phyloP scores from a whole-genome alignment of 768 basidiomycete genomes.

The Russula ochroleuca region DNA sequence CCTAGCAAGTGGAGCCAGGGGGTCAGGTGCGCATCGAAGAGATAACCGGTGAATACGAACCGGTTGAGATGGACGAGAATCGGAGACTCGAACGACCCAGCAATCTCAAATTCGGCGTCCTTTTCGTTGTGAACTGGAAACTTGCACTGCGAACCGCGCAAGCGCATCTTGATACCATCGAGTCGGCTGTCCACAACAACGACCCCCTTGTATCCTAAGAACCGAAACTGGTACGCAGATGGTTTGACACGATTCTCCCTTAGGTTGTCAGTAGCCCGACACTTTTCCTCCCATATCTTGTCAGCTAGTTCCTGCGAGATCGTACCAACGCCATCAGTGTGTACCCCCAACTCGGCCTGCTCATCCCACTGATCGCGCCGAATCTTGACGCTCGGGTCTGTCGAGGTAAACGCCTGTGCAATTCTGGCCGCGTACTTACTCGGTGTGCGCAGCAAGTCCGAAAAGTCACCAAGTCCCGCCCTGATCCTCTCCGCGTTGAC shows the following conservation, averaged over 20 bases:
- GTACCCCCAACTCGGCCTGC: slow-evolving; percentile 55
- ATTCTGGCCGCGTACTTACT: slow-evolving; percentile 82
- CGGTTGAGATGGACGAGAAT: slow-evolving; percentile 67
- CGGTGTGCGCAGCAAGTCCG: slow-evolving; percentile 43
- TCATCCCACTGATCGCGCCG: slow-evolving; percentile 54
- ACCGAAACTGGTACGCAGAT: slow-evolving; percentile 71
- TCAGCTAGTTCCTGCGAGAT: slow-evolving; percentile 58
- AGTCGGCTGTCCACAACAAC: slow-evolving; percentile 59
- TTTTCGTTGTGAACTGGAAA: slow-evolving; percentile 51
- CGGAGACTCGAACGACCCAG: slow-evolving; percentile 55
- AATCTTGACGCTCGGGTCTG: slow-evolving; percentile 67
- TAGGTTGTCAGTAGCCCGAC: slow-evolving; percentile 34
- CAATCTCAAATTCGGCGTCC: slow-evolving; percentile 65
- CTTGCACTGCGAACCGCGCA: slow-evolving; percentile 73
- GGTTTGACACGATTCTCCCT: slow-evolving; percentile 7
- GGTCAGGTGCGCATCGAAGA: not conserved
- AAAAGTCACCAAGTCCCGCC: slow-evolving; percentile 62
- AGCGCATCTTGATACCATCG: slow-evolving; percentile 60
- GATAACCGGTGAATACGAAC: slow-evolving; percentile 36
- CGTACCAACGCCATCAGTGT: slow-evolving; percentile 80
- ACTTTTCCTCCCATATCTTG: slow-evolving; percentile 56
- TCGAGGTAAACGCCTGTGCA: slow-evolving; percentile 80
- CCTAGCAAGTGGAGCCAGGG: slow-evolving; percentile 36
- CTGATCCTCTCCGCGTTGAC: slow-evolving; percentile 60
- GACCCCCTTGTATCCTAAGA: slow-evolving; percentile 77